Base-by-base conservation (phyloP, 1,284 basidiomycete species). In the Moniliella sp. region DNA sequence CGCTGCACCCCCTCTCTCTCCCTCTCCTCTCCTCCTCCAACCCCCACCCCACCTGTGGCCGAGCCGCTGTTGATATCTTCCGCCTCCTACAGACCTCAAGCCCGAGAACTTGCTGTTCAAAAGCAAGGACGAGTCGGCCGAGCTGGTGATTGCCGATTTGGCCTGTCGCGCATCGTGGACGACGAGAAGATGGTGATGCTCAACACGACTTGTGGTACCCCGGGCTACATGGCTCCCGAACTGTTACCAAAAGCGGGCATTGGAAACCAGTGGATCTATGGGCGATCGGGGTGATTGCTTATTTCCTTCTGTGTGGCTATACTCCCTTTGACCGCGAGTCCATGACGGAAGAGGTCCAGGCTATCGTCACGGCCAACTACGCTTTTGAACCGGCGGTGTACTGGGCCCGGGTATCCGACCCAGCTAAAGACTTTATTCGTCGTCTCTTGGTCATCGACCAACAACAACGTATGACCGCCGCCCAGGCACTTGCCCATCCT, bases 101-200 rank as follows among this genome's bases (percentile, higher is more conserved):
- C 88, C 88, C 3, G 88, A 97, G 64, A 97, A 97, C 64, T 69
- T 97, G 14, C 68, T 97, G 13, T 97, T 97, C 73, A 74, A 80
- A 38, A 77, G 77, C 26, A 73, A 74, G 50, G 76, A 72, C 3
- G 84, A 94, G 57, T 76, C 86, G 35, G 77, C 84, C 5, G 84
- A 93, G 52, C 76, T 97, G 48, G 79, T 93, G 72, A 78, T 97
- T 44, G 88, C 91, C 3, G 91, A 97, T 97, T 97, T 62, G 91
- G 91, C 8, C 69, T 93, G 37, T 66, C 65, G 5, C 59, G 82
- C 17, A 70, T 91, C 14, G 76, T 97, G 66, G 78, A 91, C 21
- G 82, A 86, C 45, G 76, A 81, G 40, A 82, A 82, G 59, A 71
- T 88, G 48, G 77, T 73, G 32, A 66, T 78, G 43, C 66, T 94